These are phyloP conservation scores for Cyanidiococcus yangmingshanensis DNA, from an alignment of 23 red algal species.

Conservation along the genomic window DNA sequence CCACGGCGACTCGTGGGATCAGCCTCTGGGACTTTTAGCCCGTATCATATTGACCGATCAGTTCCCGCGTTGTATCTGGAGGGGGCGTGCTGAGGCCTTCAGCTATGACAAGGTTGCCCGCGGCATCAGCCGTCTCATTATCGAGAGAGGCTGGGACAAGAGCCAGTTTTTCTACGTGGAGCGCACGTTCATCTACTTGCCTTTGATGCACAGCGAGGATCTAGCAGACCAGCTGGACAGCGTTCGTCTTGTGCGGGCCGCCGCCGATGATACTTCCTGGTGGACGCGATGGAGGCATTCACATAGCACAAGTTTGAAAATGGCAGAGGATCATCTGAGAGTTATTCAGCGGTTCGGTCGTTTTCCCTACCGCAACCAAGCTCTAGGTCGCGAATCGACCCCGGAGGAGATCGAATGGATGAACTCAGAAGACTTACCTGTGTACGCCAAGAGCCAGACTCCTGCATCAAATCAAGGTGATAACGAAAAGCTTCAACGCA, in stretches of 20 bases:
- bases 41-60: slow-evolving; percentile 68
- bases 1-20: slow-evolving; percentile 11
- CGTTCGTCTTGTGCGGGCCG: slow-evolving; percentile 22
- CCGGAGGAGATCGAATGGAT: slow-evolving; percentile 37
- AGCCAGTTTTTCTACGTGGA: slow-evolving; percentile 33
- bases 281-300: slow-evolving; percentile 29
- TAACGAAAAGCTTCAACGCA: too few relatives aligned
- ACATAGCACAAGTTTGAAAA: slow-evolving; percentile 21
- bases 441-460: background rate
- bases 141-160: slow-evolving; percentile 13
- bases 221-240: slow-evolving; percentile 32
- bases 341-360: slow-evolving; percentile 51
- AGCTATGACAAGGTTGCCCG: slow-evolving; percentile 35
- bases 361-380: slow-evolving; percentile 54
- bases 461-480: background rate
- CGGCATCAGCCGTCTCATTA: slow-evolving; percentile 14
- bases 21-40: slow-evolving; percentile 26
- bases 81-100: slow-evolving; percentile 50
- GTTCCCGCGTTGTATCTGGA: slow-evolving; percentile 63
- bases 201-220: slow-evolving; percentile 53
- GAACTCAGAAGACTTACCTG: background rate
- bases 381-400: slow-evolving; percentile 38
- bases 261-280: slow-evolving; percentile 11
- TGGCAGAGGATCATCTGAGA: slow-evolving; percentile 46
- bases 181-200: slow-evolving; percentile 46